Evolutionary conservation across 352 stramenopile genomes (phyloP), one percentile per base, ranked within the genome.

Genomic region (Globisporangium middletonii): DNA sequence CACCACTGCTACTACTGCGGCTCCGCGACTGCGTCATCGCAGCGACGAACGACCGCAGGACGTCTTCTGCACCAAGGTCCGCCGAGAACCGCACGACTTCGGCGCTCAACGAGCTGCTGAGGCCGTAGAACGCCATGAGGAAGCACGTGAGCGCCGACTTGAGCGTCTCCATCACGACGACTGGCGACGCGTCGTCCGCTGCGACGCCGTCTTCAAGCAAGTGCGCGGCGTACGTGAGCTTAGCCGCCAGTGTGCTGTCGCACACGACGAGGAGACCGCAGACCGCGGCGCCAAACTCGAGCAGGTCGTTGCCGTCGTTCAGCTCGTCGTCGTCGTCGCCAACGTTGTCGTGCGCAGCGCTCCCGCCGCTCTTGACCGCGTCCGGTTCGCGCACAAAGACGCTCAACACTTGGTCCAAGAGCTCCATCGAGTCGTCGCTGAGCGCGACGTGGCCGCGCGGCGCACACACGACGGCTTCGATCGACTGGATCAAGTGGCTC

Each of bases 101-200:
- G 1, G 77, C 74, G 37, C 77, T 88, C 12, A 89, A 55, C 8
- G 81, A 92, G 57, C 75, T 89, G 42, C 79, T 92, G 67, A 94
- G 88, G 30, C 77, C 83, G 62, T 92, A 94, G 50, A 94, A 89
- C 12, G 78, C 73, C 71, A 94, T 92, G 23, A 94, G 65, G 58
- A 89, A 90, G 54, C 75, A 83, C 66, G 74, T 89, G 26, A 94
- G 69, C 53, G 62, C 77, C 8, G 69, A 73, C 65, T 77, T 83
- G 49, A 92, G 73, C 1, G 68, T 88, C 53, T 84, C 75, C 16
- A 89, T 56, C 28, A 69, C 68, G 5, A 83, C 73, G 8, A 75
- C 59, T 1, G 8, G 19, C 19, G 16, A 6, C 4, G 5, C 13
- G 43, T 18, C 43, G 41, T 46, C 18, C 13, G 41, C 18, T 1